Base-by-base conservation (phyloP, 441 rosid genomes). In the Euphorbia corollata region DNA sequence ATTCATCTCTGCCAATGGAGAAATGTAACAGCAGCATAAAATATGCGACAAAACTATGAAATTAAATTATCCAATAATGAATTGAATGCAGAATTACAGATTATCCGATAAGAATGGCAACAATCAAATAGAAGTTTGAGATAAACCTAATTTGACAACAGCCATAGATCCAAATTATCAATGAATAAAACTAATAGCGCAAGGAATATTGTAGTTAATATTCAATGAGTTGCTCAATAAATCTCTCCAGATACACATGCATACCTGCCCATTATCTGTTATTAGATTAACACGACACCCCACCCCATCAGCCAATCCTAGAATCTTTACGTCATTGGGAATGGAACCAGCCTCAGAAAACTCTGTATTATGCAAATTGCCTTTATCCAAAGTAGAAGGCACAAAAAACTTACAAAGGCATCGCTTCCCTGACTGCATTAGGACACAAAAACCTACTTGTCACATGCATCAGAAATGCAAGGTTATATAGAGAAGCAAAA, bases 341-440 rank as follows among this genome's bases (percentile, higher is more conserved):
- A 71, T 65, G 66, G 90, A 71, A 30, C 72, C 74, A 61, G 79
- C 74, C 80, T 83, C 80, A 68, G 88, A 60, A 66, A 84, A 80
- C 73, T 86, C 87, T 68, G 77, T 61, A 74, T 79, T 82, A 65
- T 65, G 78, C 36, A 81, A 75, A 70, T 70, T 79, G 53, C 73
- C 79, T 77, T 80, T 77, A 38, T 78, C 79, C 85, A 87, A 71
- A 81, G 75, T 77, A 75, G 85, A 77, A 70, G 98, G 96, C 53
- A 95, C 64, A 68, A 75, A 75, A 84, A 84, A 95, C 74, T 83
- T 87, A 78, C 97, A 92, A 64, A 92, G 83, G 79, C 96, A 95
- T 75, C 85, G 95, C 75, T 86, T 85, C 68, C 99, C 99, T 68
- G 97, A 83, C 99, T 95, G 91, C 86, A 86, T 61, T 36, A 67